Evolutionary conservation across 106 monocot genomes (phyloP).

Genomic region (Acorus gramineus): DNA sequence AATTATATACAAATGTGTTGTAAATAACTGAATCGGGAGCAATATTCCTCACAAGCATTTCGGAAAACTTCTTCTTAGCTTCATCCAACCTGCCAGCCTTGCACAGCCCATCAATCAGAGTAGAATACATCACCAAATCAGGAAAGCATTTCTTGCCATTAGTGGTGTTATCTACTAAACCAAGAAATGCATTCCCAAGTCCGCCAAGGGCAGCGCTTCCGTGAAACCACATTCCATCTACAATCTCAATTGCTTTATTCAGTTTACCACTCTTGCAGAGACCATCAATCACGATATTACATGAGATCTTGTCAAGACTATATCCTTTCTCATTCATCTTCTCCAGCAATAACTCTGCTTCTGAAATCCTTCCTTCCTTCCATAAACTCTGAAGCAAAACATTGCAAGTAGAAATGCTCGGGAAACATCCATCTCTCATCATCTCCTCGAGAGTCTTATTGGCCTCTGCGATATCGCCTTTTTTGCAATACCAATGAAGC

Average conservation of each 20-base stretch:
- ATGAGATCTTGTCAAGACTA: conserved; percentile 62
- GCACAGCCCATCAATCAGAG: conserved; percentile 64
- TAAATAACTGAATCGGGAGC: conserved; percentile 62
- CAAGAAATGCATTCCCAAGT: conserved; percentile 66
- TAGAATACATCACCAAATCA: conserved; percentile 74
- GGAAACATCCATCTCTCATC: conserved; percentile 47
- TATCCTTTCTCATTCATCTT: conserved; percentile 85
- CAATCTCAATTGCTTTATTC: conserved; percentile 83
- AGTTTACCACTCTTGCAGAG: conserved; percentile 70
- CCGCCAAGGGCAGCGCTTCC: conserved; percentile 75
- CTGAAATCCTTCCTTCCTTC: conserved; percentile 68
- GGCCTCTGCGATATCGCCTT: conserved; percentile 50
- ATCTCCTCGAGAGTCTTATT: conserved; percentile 67
- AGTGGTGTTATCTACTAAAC: conserved; percentile 33
- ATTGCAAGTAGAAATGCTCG: conserved; percentile 74
- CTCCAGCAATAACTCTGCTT: conserved; percentile 59
- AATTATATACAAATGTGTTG: conserved; percentile 67
- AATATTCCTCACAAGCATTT: conserved; percentile 61
- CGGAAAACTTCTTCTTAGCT: conserved; percentile 70
- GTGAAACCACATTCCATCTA: conserved; percentile 71
- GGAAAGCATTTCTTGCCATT: conserved; percentile 51
- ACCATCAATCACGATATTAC: conserved; percentile 76
- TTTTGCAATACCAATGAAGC: conserved; percentile 64
- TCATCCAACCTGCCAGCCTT: conserved; percentile 67
- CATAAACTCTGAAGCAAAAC: conserved; percentile 76